These are phyloP conservation scores for Phytophthora niederhauseri DNA, from an alignment of 352 stramenopile genomes.

Conservation along the genomic window DNA sequence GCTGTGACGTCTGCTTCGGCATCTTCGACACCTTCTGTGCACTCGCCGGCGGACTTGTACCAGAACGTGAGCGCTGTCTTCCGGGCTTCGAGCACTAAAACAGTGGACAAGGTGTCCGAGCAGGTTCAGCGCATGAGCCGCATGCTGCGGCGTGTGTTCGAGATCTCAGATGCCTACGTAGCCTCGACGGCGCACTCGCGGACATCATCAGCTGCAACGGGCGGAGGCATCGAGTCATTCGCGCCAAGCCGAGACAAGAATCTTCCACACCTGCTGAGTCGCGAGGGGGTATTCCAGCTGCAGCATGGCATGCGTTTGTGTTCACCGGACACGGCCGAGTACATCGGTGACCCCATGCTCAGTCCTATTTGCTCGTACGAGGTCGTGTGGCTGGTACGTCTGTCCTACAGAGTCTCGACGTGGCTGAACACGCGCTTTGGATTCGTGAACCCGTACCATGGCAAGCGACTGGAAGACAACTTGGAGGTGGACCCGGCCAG, in stretches of 20 bases:
- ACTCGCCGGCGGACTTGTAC: slow-evolving; percentile 41
- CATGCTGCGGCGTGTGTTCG: slow-evolving; percentile 75
- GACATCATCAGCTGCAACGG: slow-evolving; percentile 35
- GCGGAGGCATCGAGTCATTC: slow-evolving; percentile 52
- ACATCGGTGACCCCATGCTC: slow-evolving; percentile 86
- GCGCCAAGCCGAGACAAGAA: slow-evolving; percentile 62
- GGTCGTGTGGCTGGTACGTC: slow-evolving; percentile 72
- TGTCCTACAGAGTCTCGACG: slow-evolving; percentile 79
- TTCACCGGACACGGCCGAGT: slow-evolving; percentile 64
- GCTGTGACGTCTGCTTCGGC: slow-evolving; percentile 26
- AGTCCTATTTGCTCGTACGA: slow-evolving; percentile 87
- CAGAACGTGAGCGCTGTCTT: slow-evolving; percentile 47
- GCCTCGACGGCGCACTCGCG: slow-evolving; percentile 72
- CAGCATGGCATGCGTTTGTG: slow-evolving; percentile 74
- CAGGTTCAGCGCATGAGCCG: slow-evolving; percentile 74
- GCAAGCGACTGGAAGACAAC: slow-evolving; percentile 79
- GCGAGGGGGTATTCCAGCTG: slow-evolving; percentile 67
- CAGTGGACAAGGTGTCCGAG: slow-evolving; percentile 44
- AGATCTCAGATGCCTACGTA: slow-evolving; percentile 89
- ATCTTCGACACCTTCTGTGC: slow-evolving; percentile 27
- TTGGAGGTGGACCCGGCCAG: slow-evolving; percentile 58
- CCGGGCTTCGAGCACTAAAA: slow-evolving; percentile 30
- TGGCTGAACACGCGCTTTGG: slow-evolving; percentile 78
- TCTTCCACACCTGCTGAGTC: slow-evolving; percentile 68
- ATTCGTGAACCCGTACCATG: slow-evolving; percentile 70